These are phyloP conservation scores for Metschnikowia borealis DNA, from an alignment of 805 yeast species.

Conservation along the genomic window DNA sequence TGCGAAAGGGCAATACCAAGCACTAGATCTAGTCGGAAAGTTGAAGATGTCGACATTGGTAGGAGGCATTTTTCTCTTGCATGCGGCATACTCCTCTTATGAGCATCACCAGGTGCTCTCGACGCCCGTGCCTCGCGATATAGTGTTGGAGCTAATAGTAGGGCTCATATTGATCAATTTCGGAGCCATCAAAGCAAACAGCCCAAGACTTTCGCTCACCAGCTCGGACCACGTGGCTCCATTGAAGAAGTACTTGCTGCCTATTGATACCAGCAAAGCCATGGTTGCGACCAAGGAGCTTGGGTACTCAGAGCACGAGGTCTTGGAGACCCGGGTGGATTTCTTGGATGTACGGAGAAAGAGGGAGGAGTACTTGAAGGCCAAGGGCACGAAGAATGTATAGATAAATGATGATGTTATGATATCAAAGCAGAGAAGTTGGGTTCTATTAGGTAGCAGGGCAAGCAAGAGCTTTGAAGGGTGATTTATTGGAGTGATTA, in stretches of 20 bases:
- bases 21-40: no score
- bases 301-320: slow-evolving; percentile 46
- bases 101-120: slow-evolving; percentile 42
- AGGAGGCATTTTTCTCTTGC: slow-evolving; percentile 27
- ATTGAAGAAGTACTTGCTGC: slow-evolving; percentile 36
- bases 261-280: slow-evolving; percentile 45
- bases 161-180: slow-evolving; percentile 44
- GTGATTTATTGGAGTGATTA: no score
- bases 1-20: no score
- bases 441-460: no score
- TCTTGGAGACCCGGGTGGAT: slow-evolving; percentile 46
- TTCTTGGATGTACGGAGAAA: slow-evolving; percentile 47
- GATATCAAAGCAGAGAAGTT: not conserved
- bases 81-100: slow-evolving; percentile 53
- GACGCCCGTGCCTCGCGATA: slow-evolving; percentile 40
- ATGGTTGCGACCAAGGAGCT: slow-evolving; percentile 43
- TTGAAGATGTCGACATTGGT: not conserved
- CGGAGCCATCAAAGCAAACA: slow-evolving; percentile 33
- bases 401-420: no score
- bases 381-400: not conserved
- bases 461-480: no score
- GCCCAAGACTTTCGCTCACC: slow-evolving; percentile 7
- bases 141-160: slow-evolving; percentile 46
- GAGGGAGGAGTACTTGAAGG: slow-evolving; percentile 40
- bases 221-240: slow-evolving; percentile 28